A percentile compares a stretch with the other conserved stretches of the same genome.
These are phyloP conservation scores for Fusarium protoensiforme DNA, from an alignment of 2,329 filamentous ascomycete genomes.

Conservation along the genomic window DNA sequence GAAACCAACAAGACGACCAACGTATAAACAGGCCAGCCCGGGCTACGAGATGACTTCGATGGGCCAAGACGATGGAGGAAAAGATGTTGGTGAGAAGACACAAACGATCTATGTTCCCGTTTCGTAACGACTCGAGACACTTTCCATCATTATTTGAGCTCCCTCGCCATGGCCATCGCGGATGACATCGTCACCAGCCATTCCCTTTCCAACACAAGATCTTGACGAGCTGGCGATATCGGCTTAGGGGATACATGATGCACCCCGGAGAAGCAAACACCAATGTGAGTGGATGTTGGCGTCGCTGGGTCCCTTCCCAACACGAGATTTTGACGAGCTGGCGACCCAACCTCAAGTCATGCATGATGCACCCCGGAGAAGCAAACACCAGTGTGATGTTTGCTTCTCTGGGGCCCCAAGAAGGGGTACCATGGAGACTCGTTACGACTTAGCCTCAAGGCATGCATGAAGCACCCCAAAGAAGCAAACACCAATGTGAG, in stretches of 20 bases:
- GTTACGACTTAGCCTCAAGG: too few relatives aligned
- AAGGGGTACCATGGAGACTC: background rate
- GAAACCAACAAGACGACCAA: background rate
- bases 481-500: background rate
- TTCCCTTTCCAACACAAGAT: background rate
- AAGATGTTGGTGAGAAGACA: background rate
- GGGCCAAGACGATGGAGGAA: background rate
- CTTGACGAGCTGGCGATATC: background rate
- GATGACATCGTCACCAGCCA: too few relatives aligned
- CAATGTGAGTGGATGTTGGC: background rate
- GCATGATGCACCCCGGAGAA: background rate
- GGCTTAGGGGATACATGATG: background rate
- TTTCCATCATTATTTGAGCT: too few relatives aligned
- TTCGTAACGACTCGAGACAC: background rate
- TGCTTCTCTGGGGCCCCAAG: background rate
- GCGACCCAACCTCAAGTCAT: background rate
- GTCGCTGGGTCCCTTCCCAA: background rate
- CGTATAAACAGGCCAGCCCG: background rate
- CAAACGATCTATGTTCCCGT: background rate
- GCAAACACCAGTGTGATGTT: background rate
- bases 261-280: background rate
- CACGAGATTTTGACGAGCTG: background rate
- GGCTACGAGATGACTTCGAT: too few relatives aligned
- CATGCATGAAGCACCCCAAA: background rate
- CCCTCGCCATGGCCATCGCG: too few relatives aligned